Percentiles rank a stretch among this genome's conserved stretches.
These are phyloP conservation scores for Myriosclerotinia duriaeana DNA, from an alignment of 2,329 filamentous ascomycete genomes.

Conservation along the genomic window DNA sequence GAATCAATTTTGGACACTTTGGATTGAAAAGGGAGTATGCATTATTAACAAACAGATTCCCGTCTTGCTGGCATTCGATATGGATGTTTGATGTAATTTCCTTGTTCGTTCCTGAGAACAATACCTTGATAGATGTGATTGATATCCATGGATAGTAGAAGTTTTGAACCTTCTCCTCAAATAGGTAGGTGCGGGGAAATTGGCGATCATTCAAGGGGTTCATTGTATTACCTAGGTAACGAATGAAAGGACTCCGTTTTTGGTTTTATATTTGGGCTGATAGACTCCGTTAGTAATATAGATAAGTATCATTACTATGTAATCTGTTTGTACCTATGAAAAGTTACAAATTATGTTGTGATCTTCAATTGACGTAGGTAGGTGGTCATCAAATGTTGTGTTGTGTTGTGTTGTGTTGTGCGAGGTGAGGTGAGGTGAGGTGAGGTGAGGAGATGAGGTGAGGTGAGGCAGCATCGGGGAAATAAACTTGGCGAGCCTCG, in stretches of 20 bases:
- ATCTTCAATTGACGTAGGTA: neutral
- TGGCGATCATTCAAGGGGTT: neutral
- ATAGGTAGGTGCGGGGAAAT: conserved; percentile 18
- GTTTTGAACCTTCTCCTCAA: neutral
- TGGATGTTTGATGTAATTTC: no score
- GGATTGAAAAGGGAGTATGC: neutral
- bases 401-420: conserved; percentile 5
- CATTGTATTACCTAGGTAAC: neutral
- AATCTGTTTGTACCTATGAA: neutral
- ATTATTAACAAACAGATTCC: neutral
- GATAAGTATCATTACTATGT: neutral
- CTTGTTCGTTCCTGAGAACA: neutral
- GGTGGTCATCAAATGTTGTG: neutral
- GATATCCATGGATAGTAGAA: no score
- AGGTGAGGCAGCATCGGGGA: neutral
- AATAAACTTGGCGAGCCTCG: conserved; percentile 16
- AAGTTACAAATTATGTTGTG: neutral
- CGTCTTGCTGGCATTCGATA: neutral
- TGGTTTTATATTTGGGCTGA: neutral
- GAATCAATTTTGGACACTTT: neutral
- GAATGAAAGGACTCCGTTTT: neutral
- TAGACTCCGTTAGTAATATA: neutral
- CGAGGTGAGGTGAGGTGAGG: neutral
- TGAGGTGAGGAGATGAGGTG: neutral
- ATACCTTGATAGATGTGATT: neutral